phyloP scores from a whole-genome alignment of 768 basidiomycete genomes.

The Termitomyces sp. region DNA sequence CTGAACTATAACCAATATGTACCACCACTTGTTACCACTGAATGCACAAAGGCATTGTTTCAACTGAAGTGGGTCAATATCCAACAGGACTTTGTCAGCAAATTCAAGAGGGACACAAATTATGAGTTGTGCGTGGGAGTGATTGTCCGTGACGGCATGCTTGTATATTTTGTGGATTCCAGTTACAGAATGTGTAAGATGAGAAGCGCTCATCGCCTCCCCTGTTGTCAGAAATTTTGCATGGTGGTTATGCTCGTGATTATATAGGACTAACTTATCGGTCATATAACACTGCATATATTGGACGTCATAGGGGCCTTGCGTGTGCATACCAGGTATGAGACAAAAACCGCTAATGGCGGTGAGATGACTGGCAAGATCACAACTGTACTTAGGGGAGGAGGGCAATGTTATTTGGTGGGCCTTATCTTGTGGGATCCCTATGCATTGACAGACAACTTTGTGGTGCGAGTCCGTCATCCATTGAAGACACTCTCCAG shows the following conservation, averaged over 20 bases:
- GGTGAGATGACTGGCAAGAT: constrained; percentile 14
- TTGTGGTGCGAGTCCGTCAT: constrained; percentile 1
- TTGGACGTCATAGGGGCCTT: constrained; percentile 3
- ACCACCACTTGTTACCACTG: constrained; percentile 8
- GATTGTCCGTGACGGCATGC: not conserved
- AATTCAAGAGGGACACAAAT: constrained; percentile 3
- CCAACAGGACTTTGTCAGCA: not conserved
- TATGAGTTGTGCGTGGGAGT: constrained; percentile 9
- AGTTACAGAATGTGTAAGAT: not conserved
- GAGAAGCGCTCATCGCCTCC: constrained; percentile 8
- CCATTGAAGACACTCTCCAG: constrained; percentile 15
- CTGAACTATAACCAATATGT: not conserved
- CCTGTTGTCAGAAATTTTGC: constrained; percentile 10
- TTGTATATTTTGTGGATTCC: constrained; percentile 7
- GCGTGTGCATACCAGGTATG: constrained; percentile 1
- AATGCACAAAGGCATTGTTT: constrained; percentile 2
- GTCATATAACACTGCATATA: constrained; percentile 19
- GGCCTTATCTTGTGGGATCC: not conserved
- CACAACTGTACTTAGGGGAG: constrained; percentile 12
- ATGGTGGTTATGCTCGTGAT: constrained; percentile 4
- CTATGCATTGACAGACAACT: not conserved
- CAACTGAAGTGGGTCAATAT: not conserved
- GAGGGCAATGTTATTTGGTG: not conserved
- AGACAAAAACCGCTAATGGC: constrained; percentile 12
- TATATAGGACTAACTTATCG: constrained; percentile 11